These are phyloP conservation scores for Plasmodium relictum DNA, from an alignment of 169 alveolate species.

Conservation along the genomic window DNA sequence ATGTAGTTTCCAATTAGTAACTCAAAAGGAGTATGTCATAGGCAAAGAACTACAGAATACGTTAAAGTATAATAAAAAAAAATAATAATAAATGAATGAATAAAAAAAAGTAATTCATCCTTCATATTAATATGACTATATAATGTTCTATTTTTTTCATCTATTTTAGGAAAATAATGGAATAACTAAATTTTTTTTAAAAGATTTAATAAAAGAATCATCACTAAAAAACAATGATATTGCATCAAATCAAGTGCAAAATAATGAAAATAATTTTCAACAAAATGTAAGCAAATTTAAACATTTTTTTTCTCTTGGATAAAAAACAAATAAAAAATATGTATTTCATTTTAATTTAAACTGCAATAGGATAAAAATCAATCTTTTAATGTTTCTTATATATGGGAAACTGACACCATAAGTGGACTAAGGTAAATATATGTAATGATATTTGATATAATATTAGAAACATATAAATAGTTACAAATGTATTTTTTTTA, in stretches of 20 bases:
- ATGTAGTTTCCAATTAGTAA: constrained; percentile 39
- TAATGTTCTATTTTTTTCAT: constrained; percentile 8
- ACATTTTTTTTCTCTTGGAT: constrained; percentile 17
- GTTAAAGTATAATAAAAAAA: constrained; percentile 23
- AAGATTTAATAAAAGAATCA: constrained; percentile 71
- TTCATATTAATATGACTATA: neutral
- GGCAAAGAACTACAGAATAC: constrained; percentile 29
- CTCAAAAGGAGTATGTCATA: constrained; percentile 22
- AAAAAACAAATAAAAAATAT: neutral
- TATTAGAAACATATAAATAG: neutral
- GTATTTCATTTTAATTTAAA: neutral
- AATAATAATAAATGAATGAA: neutral
- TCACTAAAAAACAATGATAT: constrained; percentile 19
- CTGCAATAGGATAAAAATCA: constrained; percentile 51
- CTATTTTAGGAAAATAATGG: constrained; percentile 52
- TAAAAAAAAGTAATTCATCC: neutral
- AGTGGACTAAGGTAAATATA: constrained; percentile 68
- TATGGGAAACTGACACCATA: constrained; percentile 75
- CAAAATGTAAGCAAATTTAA: constrained; percentile 41
- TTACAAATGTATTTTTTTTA: neutral
- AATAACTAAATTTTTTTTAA: constrained; percentile 67
- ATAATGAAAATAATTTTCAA: constrained; percentile 21
- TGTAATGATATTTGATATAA: constrained; percentile 1
- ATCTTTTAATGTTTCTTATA: constrained; percentile 65
- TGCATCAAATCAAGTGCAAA: constrained; percentile 17